Conservation (phyloP, 1,139 yeast genomes). For the Zygosaccharomyces sapae region DNA sequence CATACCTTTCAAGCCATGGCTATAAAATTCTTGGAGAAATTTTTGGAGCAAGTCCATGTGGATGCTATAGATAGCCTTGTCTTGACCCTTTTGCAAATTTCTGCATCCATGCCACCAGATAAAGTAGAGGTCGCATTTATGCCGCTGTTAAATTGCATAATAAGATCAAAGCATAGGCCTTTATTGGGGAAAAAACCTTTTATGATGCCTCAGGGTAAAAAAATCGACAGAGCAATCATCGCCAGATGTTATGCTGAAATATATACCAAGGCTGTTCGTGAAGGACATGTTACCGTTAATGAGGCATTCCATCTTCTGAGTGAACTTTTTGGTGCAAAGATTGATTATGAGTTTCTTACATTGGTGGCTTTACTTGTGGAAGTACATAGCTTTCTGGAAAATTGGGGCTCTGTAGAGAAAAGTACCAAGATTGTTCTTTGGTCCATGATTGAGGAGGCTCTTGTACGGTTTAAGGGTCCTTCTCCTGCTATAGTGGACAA, state of each 20-base stretch:
- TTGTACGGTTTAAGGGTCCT: constrained; percentile 1
- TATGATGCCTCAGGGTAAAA: background rate
- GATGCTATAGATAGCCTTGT: background rate
- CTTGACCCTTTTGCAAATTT: background rate
- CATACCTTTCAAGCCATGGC: background rate
- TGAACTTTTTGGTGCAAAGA: background rate
- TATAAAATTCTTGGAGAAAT: background rate
- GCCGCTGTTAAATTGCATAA: constrained; percentile 4
- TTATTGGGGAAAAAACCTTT: constrained; percentile 4
- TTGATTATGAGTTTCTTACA: constrained; percentile 1
- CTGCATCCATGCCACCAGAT: constrained; percentile 1
- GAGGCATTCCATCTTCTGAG: background rate
- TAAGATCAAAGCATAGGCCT: constrained; percentile 1
- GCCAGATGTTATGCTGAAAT: constrained; percentile 1
- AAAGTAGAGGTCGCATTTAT: background rate
- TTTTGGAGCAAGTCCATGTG: background rate
- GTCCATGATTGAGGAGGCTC: constrained; percentile 5
- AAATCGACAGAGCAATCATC: background rate
- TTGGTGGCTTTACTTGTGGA: background rate
- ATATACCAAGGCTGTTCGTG: background rate
- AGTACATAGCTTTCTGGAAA: background rate
- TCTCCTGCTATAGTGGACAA: background rate
- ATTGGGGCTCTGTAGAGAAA: constrained; percentile 1
- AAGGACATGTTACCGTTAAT: background rate
- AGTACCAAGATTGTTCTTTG: constrained; percentile 5